Percentiles rank a stretch among this genome's conserved stretches.
phyloP scores from a whole-genome alignment of 495 filamentous ascomycete species.

The Neurospora sp. region DNA sequence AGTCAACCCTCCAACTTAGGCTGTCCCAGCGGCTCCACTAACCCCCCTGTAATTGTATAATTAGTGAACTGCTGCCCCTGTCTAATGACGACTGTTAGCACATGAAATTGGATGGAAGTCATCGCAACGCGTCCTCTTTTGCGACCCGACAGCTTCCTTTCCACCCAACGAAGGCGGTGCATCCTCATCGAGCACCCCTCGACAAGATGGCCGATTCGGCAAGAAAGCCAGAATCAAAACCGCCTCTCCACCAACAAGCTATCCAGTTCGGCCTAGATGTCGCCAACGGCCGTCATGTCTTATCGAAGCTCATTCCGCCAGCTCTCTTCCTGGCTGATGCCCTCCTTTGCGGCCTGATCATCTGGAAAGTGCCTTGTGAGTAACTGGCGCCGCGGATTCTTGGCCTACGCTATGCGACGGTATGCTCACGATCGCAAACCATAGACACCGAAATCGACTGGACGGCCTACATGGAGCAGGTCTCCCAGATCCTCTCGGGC shows the following conservation, averaged over 20 bases:
- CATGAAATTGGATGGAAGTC: not conserved
- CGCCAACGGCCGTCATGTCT: slow-evolving; percentile 29
- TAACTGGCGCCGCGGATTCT: not conserved
- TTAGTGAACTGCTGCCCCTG: not conserved
- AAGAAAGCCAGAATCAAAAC: slow-evolving; percentile 5
- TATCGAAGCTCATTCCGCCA: slow-evolving; percentile 40
- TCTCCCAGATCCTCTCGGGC: slow-evolving; percentile 65
- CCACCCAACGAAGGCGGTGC: not conserved
- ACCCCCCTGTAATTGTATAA: not conserved
- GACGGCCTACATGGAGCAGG: slow-evolving; percentile 92
- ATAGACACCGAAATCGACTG: slow-evolving; percentile 98
- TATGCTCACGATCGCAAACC: not conserved
- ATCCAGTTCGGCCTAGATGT: slow-evolving; percentile 23
- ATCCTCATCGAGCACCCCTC: not conserved
- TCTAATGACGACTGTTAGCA: not conserved
- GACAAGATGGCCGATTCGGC: not conserved
- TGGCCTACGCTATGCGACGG: too few relatives aligned
- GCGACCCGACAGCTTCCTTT: not conserved
- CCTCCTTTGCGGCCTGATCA: slow-evolving; percentile 60
- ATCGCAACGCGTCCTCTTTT: not conserved
- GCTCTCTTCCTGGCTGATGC: slow-evolving; percentile 66
- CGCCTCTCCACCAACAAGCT: slow-evolving; percentile 6
- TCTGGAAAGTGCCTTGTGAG: slow-evolving; percentile 83
- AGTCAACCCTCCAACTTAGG: not conserved
- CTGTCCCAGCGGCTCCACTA: not conserved